phyloP scores from a whole-genome alignment of 176 grass and related monocot species.

The Otatea glauca region DNA sequence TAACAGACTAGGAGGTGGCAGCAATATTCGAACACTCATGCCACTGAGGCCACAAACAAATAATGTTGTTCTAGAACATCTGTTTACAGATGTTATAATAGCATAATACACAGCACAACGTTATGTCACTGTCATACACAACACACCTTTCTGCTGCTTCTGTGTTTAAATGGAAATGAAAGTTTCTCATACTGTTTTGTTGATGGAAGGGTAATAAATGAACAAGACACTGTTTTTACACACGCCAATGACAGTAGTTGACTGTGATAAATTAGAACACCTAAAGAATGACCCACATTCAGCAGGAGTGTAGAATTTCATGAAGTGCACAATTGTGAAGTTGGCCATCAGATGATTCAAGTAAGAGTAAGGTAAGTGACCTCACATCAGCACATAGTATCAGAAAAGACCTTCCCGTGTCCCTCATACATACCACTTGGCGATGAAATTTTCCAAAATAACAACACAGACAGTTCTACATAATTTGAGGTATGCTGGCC shows the following conservation, averaged over 20 bases:
- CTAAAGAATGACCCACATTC: background rate
- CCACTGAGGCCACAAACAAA: too few species aligned
- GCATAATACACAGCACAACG: background rate
- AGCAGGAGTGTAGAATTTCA: background rate
- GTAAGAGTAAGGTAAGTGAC: background rate
- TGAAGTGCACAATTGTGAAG: background rate
- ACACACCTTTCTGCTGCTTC: background rate
- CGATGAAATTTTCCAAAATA: background rate
- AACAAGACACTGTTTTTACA: background rate
- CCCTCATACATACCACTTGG: background rate
- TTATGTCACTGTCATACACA: background rate
- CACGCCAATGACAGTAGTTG: background rate
- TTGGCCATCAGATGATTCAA: background rate
- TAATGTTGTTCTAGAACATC: background rate
- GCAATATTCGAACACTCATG: too few species aligned
- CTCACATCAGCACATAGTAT: background rate
- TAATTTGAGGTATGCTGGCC: background rate
- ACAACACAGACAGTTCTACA: background rate
- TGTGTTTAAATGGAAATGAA: background rate
- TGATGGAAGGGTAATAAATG: background rate
- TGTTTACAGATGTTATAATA: background rate
- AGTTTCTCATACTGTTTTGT: background rate
- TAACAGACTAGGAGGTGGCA: too few species aligned
- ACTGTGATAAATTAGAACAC: background rate
- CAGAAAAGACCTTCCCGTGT: background rate